A percentile compares a stretch with the other conserved stretches of the same genome.
phyloP scores from a whole-genome alignment of 1,139 yeast species.

The Saccharomycopsis hybrid region DNA sequence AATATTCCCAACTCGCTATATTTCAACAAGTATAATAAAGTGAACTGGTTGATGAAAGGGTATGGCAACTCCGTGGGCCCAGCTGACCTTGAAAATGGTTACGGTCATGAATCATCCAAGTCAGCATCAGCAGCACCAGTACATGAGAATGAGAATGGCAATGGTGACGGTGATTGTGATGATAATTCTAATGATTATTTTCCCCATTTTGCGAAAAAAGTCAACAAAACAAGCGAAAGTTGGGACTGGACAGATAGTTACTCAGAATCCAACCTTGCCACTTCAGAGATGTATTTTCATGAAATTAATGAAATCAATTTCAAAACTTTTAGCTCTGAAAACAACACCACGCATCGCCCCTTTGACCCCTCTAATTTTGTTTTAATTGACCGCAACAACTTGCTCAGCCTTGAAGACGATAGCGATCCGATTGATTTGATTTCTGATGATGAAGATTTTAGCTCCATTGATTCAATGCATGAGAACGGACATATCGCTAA shows the following conservation, averaged over 20 bases:
- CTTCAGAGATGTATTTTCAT: constrained; percentile 30
- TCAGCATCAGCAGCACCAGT: neutral
- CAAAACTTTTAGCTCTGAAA: constrained; percentile 33
- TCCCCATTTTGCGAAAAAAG: neutral
- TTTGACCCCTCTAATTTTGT: constrained; percentile 16
- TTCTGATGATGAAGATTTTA: constrained; percentile 7
- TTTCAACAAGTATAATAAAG: constrained; percentile 40
- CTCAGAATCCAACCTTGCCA: constrained; percentile 6
- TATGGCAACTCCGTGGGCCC: neutral
- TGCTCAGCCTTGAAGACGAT: constrained; percentile 9
- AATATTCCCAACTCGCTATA: constrained; percentile 38
- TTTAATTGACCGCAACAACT: constrained; percentile 14
- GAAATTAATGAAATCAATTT: constrained; percentile 29
- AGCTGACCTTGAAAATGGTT: neutral
- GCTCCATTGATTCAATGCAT: neutral
- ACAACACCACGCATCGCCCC: constrained; percentile 22
- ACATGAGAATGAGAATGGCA: neutral
- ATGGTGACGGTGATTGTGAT: neutral
- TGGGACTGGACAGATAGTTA: constrained; percentile 11
- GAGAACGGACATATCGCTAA: neutral
- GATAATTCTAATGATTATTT: constrained; percentile 1
- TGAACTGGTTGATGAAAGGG: constrained; percentile 34
- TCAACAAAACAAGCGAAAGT: no score
- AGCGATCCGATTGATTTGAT: constrained; percentile 21
- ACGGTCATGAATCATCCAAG: neutral